Conservation (phyloP, 306 rosid species). For the Vigna hirtella region DNA sequence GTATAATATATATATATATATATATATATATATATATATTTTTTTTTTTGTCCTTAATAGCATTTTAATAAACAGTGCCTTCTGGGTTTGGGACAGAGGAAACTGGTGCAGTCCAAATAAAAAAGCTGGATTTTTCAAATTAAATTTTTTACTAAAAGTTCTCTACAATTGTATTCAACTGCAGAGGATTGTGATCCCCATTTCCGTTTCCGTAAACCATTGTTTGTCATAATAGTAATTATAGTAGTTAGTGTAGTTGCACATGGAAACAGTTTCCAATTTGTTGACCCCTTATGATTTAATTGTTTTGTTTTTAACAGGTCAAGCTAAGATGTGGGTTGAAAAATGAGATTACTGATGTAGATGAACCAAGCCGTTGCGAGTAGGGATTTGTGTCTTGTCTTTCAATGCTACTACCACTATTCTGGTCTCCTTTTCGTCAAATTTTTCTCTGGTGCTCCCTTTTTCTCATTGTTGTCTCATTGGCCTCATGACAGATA, state of each 20-base stretch:
- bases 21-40: no score
- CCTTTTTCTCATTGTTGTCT: constrained; percentile 36
- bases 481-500: constrained; percentile 67
- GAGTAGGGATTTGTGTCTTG: constrained; percentile 64
- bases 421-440: constrained; percentile 4
- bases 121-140: neutral
- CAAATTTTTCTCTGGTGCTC: neutral
- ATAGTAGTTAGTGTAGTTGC: constrained; percentile 22
- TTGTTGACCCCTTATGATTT: constrained; percentile 12
- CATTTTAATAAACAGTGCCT: constrained; percentile 19
- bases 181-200: neutral
- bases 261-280: constrained; percentile 1
- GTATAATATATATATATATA: neutral
- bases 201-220: constrained; percentile 17
- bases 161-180: neutral
- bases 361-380: constrained; percentile 99
- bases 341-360: constrained; percentile 83
- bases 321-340: constrained; percentile 88
- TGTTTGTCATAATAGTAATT: neutral
- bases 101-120: neutral
- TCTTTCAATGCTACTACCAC: constrained; percentile 1
- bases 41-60: neutral
- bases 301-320: constrained; percentile 56
- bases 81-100: constrained; percentile 19
- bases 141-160: neutral